Evolutionary conservation across 2,329 filamentous ascomycete species (phyloP).

Genomic region (Nigrospora oryzae): DNA sequence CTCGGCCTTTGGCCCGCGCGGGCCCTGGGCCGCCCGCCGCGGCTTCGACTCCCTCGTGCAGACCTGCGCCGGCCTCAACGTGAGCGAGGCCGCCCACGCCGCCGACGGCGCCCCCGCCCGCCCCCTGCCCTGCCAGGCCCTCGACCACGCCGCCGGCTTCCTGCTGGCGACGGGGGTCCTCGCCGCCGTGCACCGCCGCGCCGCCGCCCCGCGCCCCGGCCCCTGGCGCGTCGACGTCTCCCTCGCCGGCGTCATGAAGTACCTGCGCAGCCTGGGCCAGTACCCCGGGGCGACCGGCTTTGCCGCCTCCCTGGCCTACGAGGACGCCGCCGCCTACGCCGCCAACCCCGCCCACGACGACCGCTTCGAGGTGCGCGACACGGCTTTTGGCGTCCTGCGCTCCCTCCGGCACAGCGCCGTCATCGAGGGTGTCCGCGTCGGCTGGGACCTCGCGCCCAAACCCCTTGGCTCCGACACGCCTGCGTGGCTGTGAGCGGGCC

Average conservation of each 20-base stretch:
- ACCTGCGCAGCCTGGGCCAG: slow-evolving; percentile 45
- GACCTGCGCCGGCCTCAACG: slow-evolving; percentile 46
- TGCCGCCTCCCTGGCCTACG: background rate
- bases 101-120: slow-evolving; percentile 28
- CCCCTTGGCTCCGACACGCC: slow-evolving; percentile 36
- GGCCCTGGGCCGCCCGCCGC: slow-evolving; percentile 25
- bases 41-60: slow-evolving; percentile 45
- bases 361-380: slow-evolving; percentile 32
- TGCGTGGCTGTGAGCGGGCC: slow-evolving; percentile 20
- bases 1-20: slow-evolving; percentile 40
- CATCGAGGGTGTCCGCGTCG: slow-evolving; percentile 33
- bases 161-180: slow-evolving; percentile 44
- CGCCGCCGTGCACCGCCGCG: slow-evolving; percentile 39
- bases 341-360: background rate
- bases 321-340: slow-evolving; percentile 15
- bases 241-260: slow-evolving; percentile 46
- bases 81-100: slow-evolving; percentile 41
- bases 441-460: slow-evolving; percentile 44
- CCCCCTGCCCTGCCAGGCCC: slow-evolving; percentile 41
- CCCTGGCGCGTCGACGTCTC: slow-evolving; percentile 46
- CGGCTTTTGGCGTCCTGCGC: slow-evolving; percentile 35
- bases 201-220: slow-evolving; percentile 14
- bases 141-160: slow-evolving; percentile 48
- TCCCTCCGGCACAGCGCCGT: slow-evolving; percentile 38
- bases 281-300: slow-evolving; percentile 35